Percentiles rank a stretch among this genome's conserved stretches.
These are phyloP conservation scores for Emmonsiellopsis sp. DNA, from an alignment of 2,329 filamentous ascomycete genomes.

Conservation along the genomic window DNA sequence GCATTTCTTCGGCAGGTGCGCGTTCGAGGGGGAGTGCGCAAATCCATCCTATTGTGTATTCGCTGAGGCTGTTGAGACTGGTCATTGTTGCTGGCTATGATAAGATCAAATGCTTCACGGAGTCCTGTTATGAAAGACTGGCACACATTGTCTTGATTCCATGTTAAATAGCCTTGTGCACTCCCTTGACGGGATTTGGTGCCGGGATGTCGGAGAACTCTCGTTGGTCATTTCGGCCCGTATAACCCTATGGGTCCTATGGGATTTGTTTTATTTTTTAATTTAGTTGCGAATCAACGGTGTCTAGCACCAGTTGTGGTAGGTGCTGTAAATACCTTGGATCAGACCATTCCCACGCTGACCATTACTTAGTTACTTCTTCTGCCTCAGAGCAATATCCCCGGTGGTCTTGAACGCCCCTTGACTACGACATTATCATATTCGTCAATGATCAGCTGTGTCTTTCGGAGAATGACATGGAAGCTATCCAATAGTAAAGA, in stretches of 20 bases:
- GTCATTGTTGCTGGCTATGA: background rate
- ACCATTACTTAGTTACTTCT: background rate
- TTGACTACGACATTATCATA: background rate
- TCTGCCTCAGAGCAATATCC: background rate
- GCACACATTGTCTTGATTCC: background rate
- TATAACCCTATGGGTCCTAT: background rate
- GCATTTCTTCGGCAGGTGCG: slow-evolving; percentile 1
- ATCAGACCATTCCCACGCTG: background rate
- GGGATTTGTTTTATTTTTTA: background rate
- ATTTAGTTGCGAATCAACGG: background rate
- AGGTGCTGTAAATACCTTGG: too few relatives aligned
- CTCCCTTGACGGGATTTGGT: background rate
- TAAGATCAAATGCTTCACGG: background rate
- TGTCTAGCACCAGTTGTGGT: too few relatives aligned
- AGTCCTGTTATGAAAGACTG: background rate
- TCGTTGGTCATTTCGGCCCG: background rate
- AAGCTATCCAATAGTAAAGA: background rate
- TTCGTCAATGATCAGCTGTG: background rate
- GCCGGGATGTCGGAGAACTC: background rate
- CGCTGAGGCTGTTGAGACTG: background rate
- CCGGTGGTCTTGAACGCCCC: background rate
- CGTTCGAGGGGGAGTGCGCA: slow-evolving; percentile 3
- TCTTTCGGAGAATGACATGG: background rate
- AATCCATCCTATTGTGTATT: slow-evolving; percentile 6
- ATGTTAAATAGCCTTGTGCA: background rate